Conservation (phyloP, 176 grass and related monocot species). For the Rhynchospora breviuscula region DNA sequence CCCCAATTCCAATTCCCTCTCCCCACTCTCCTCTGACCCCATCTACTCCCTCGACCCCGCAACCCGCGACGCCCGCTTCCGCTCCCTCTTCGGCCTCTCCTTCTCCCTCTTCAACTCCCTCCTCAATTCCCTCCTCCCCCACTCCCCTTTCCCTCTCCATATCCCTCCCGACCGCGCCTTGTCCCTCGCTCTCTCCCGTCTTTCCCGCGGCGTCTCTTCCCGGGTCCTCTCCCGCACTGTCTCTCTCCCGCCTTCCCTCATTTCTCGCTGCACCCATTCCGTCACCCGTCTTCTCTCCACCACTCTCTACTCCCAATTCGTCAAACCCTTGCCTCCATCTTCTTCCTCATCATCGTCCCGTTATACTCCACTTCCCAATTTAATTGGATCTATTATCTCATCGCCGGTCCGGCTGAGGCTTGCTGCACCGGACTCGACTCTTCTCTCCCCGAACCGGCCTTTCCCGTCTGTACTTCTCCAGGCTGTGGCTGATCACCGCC, state of each 20-base stretch:
- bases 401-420: neutral
- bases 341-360: neutral
- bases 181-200: neutral
- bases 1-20: neutral
- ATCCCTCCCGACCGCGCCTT: slow-evolving; percentile 9
- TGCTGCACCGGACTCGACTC: neutral
- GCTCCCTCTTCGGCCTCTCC: slow-evolving; percentile 2
- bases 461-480: slow-evolving; percentile 10
- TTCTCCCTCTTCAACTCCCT: slow-evolving; percentile 23
- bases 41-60: neutral
- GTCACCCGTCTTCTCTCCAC: neutral
- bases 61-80: neutral
- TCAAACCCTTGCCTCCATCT: slow-evolving; percentile 4
- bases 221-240: neutral
- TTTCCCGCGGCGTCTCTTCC: neutral
- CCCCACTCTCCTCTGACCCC: slow-evolving; percentile 1
- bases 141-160: slow-evolving; percentile 16
- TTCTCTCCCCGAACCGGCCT: neutral
- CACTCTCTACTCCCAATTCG: neutral
- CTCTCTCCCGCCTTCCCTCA: neutral
- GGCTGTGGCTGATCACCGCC: neutral
- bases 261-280: slow-evolving; percentile 1
- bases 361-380: neutral
- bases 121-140: slow-evolving; percentile 6
- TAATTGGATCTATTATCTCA: neutral